Conservation (phyloP, 2,329 filamentous ascomycete species). For the Colletotrichum godetiae region DNA sequence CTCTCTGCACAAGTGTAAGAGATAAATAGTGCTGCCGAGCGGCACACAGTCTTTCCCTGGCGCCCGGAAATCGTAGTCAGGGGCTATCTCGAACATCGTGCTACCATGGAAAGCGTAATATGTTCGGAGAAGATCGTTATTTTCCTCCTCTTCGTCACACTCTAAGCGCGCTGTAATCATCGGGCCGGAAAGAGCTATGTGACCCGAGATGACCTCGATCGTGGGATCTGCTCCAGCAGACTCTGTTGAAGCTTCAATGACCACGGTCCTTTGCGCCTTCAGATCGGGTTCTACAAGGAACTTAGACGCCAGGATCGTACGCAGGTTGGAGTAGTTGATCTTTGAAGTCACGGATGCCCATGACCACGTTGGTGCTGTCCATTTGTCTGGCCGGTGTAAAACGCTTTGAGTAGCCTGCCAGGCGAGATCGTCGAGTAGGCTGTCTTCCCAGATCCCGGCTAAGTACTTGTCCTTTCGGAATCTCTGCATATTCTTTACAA, state of each 20-base stretch:
- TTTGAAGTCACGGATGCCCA: neutral
- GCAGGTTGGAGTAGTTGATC: neutral
- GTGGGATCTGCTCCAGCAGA: neutral
- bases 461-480: slow-evolving; percentile 10
- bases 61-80: neutral
- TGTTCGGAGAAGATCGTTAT: neutral
- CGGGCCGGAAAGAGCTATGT: neutral
- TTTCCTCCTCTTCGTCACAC: neutral
- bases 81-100: neutral
- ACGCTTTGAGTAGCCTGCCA: slow-evolving; percentile 23
- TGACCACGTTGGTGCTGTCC: neutral
- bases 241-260: neutral
- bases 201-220: neutral
- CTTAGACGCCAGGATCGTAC: neutral
- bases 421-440: slow-evolving; percentile 23
- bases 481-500: slow-evolving; percentile 29
- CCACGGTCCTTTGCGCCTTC: neutral
- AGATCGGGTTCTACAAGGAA: neutral
- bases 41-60: neutral
- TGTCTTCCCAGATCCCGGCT: slow-evolving; percentile 33
- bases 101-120: neutral
- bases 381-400: neutral
- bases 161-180: neutral
- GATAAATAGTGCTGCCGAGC: neutral
- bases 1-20: neutral